Base-by-base conservation (phyloP, 1,139 yeast species). In the Pichia cactophila region DNA sequence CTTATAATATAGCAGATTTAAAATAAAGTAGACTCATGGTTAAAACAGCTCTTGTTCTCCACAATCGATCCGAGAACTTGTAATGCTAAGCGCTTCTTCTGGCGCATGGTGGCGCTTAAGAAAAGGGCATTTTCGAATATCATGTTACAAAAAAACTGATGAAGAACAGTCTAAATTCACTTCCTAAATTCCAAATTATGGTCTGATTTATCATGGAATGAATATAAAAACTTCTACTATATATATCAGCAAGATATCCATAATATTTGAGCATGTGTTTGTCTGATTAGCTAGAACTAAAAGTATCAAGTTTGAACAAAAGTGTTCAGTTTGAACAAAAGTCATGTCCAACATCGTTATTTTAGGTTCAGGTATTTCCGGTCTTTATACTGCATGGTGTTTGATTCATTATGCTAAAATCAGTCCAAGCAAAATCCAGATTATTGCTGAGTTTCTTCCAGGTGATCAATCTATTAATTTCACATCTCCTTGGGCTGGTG, bases 401-500 rank as follows among this genome's bases (percentile, higher is more conserved):
- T 70, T 80, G 42, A 68, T 80, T 31, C 68, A 74, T 23, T 57
- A 54, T 5, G 68, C 70, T 14, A 72, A 72, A 1, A 73, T 76
- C 8, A 54, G 65, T 7, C 76, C 78, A 1, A 50, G 62, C 5
- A 69, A 77, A 16, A 74, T 84, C 53, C 71, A 78, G 4, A 73
- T 84, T 8, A 58, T 81, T 23, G 90, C 86, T 3, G 77, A 81
- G 58, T 75, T 71, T 56, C 62, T 82, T 44, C 92, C 94, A 2
- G 94, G 92, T 6, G 94, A 86, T 60, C 81, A 77, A 56, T 78
- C 86, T 5, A 75, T 77, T 53, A 71, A 76, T 48, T 86, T 81
- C 62, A 81, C 94, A 3, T 82, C 89, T 0, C 94, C 94, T 1
- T 83, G 83, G 75, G 90, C 90, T 1, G 87, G 87, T n/a, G 87